phyloP scores from a whole-genome alignment of 805 yeast genomes.

The Candida cerambycidarum region DNA sequence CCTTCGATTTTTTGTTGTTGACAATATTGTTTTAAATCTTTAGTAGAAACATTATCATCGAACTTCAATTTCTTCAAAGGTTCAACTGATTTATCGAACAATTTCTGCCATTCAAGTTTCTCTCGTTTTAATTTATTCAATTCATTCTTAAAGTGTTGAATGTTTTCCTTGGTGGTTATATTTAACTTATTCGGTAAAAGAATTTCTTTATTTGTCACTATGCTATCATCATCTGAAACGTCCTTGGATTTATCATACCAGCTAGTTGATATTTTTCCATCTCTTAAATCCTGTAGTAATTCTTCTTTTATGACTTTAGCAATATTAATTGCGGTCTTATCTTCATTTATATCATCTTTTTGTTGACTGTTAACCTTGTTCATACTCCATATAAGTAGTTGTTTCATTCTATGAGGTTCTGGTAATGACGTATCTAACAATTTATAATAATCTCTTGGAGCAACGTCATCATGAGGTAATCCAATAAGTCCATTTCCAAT shows the following conservation, averaged over 20 bases:
- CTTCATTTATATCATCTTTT: constrained; percentile 30
- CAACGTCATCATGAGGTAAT: constrained; percentile 63
- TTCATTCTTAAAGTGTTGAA: constrained; percentile 46
- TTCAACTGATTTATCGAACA: constrained; percentile 8
- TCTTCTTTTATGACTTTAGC: constrained; percentile 68
- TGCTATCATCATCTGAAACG: constrained; percentile 18
- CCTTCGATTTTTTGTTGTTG: constrained; percentile 1
- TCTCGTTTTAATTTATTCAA: constrained; percentile 46
- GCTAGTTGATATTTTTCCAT: constrained; percentile 60
- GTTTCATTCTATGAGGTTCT: constrained; percentile 73
- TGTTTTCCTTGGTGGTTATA: constrained; percentile 46
- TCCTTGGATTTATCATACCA: constrained; percentile 54
- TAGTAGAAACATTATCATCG: constrained; percentile 6
- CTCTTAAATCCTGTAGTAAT: constrained; percentile 54
- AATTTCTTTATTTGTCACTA: constrained; percentile 25
- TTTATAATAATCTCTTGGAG: constrained; percentile 55
- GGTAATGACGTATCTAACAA: constrained; percentile 62
- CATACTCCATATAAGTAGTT: constrained; percentile 66
- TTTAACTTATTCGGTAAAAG: constrained; percentile 63
- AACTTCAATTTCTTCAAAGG: background rate
- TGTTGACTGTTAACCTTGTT: constrained; percentile 45
- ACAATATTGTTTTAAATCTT: constrained; percentile 8
- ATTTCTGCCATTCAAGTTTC: constrained; percentile 45
- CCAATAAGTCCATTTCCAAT: constrained; percentile 72
- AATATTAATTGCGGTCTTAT: constrained; percentile 46